Evolutionary conservation across 2,329 filamentous ascomycete genomes (phyloP).

Genomic region (Chrysosphaeria jannelii): DNA sequence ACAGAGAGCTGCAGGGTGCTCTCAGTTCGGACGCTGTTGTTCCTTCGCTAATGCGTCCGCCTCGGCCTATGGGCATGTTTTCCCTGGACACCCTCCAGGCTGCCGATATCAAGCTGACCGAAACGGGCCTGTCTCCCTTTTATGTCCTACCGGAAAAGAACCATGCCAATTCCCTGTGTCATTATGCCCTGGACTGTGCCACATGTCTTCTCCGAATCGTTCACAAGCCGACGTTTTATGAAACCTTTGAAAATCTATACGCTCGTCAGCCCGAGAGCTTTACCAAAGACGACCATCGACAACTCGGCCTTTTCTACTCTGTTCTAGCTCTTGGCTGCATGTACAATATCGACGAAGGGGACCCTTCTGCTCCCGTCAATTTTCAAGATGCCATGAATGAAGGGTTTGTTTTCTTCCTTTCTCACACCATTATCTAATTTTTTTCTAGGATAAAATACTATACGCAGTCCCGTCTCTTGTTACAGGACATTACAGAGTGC

Average conservation of each 20-base stretch:
- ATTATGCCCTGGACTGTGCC: conserved; percentile 23
- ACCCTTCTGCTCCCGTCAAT: conserved; percentile 14
- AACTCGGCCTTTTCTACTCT: conserved; percentile 39
- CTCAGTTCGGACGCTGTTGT: conserved; percentile 32
- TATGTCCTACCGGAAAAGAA: conserved; percentile 40
- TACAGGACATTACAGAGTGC: conserved; percentile 36
- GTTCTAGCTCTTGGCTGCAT: conserved; percentile 44
- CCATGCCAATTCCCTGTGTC: conserved; percentile 19
- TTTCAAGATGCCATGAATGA: conserved; percentile 23
- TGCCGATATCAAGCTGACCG: conserved; percentile 31
- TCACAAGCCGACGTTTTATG: conserved; percentile 56
- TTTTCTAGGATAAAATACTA: conserved; percentile 51
- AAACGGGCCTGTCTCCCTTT: conserved; percentile 17
- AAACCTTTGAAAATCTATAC: conserved; percentile 50
- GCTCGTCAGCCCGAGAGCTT: conserved; percentile 31
- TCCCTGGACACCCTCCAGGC: conserved; percentile 42
- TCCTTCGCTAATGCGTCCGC: conserved; percentile 23
- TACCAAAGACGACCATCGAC: conserved; percentile 31
- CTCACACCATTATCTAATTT: not conserved
- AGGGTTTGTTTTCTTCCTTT: conserved; percentile 14
- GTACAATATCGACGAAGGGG: conserved; percentile 28
- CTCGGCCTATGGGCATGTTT: conserved; percentile 16
- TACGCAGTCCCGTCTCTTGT: conserved; percentile 29
- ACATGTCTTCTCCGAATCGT: conserved; percentile 36
- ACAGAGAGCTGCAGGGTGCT: conserved; percentile 58